Percentiles rank a stretch among this genome's conserved stretches.
Conservation (phyloP, 352 stramenopile genomes). For the Aphanomyces invadans region DNA sequence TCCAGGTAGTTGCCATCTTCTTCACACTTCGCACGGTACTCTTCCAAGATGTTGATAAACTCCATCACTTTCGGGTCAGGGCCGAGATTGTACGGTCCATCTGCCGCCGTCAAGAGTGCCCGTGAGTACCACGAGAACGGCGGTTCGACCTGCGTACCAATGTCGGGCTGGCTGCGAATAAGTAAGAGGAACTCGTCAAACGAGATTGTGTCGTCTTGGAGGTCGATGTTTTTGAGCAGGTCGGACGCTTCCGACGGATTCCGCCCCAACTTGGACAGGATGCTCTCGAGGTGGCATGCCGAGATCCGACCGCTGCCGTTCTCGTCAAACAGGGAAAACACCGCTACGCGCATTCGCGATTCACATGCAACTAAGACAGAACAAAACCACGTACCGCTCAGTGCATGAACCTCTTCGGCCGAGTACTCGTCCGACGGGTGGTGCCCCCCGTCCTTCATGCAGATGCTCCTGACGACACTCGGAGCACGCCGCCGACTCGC, state of each 20-base stretch:
- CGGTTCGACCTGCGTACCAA: too few relatives aligned
- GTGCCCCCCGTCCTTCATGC: slow-evolving; percentile 27
- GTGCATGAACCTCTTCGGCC: slow-evolving; percentile 58
- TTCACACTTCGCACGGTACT: slow-evolving; percentile 92
- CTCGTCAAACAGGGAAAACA: slow-evolving; percentile 76
- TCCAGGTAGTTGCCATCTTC: slow-evolving; percentile 92
- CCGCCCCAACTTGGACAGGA: slow-evolving; percentile 64
- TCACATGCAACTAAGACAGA: too few relatives aligned
- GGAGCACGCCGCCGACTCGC: not conserved
- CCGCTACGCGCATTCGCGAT: too few relatives aligned
- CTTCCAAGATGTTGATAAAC: slow-evolving; percentile 90
- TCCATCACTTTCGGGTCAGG: slow-evolving; percentile 89
- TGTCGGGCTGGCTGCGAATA: slow-evolving; percentile 38
- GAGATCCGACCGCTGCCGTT: slow-evolving; percentile 47
- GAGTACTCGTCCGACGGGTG: slow-evolving; percentile 35
- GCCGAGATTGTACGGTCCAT: slow-evolving; percentile 29
- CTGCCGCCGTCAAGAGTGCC: not conserved
- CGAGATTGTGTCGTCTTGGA: slow-evolving; percentile 35
- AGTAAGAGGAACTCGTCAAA: slow-evolving; percentile 65
- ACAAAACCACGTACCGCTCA: slow-evolving; percentile 39
- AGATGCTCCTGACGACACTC: not conserved
- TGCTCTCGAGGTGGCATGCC: slow-evolving; percentile 57
- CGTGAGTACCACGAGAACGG: not conserved
- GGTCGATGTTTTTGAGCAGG: slow-evolving; percentile 4
- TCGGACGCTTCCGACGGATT: slow-evolving; percentile 45